Evolutionary conservation across 2,329 filamentous ascomycete genomes (phyloP), one percentile per base, ranked within the genome.

Genomic region (Magnaporthiopsis incrustans): DNA sequence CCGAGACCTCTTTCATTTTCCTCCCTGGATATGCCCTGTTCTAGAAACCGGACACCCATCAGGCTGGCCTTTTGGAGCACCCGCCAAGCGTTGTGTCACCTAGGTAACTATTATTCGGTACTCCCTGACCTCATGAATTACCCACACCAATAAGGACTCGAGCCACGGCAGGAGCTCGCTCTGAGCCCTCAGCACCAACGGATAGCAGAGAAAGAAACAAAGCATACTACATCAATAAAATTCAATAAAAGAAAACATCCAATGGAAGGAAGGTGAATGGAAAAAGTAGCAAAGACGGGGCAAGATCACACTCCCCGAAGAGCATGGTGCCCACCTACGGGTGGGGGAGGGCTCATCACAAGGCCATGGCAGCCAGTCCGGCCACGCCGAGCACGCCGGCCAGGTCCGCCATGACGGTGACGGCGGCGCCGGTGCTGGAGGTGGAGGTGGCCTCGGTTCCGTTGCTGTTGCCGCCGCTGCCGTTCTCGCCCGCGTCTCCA

Each of bases 331-430:
- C n/a, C n/a, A n/a, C n/a, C n/a, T n/a, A n/a, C n/a, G n/a, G n/a
- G n/a, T n/a, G n/a, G n/a, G n/a, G n/a, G n/a, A n/a, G n/a, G 10
- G 33, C 12, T 6, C 38, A 44, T 61, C 58, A 57, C 32, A 63
- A 27, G 25, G 30, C 58, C 22, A 58, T 35, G 8, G 59, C 61
- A 26, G 25, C 33, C 6, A 65, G 27, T 4, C 57, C 57, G 25
- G 35, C 60, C 18, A 59, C 53, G 5, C 60, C 61, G 25, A 63
- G 26, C 26, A 60, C 57, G 35, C 62, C 62, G 12, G 59, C 62
- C 2, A 59, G 32, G 57, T 63, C 62, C 26, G 62, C 57, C 58
- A 60, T 35, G 58, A 32, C 12, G 57, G 56, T 38, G 38, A 12
- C 62, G 25, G 57, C 62, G 26, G 35, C 56, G 35, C 62, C 57